A percentile compares a stretch with the other conserved stretches of the same genome.
Conservation (phyloP, 805 yeast genomes). For the Sugiyamaella chiloensis region DNA sequence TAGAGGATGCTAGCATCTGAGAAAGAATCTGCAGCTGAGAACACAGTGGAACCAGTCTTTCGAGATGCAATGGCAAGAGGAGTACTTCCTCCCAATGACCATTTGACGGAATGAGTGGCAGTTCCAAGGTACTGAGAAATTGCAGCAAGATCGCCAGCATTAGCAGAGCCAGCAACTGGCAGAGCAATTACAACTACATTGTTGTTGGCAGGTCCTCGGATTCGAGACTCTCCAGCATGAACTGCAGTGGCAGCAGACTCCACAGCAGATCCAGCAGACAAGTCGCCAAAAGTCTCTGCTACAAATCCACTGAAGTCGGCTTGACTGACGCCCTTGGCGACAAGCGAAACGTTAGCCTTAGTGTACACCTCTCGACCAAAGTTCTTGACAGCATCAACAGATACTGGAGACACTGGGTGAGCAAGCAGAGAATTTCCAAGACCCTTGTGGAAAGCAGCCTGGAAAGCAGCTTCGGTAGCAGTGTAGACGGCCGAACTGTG, state of each 20-base stretch:
- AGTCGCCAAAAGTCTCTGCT: slow-evolving; percentile 48
- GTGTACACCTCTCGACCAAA: slow-evolving; percentile 69
- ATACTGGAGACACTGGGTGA: slow-evolving; percentile 57
- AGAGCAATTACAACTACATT: slow-evolving; percentile 78
- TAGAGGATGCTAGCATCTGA: slow-evolving; percentile 79
- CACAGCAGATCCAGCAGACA: slow-evolving; percentile 60
- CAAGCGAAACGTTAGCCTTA: slow-evolving; percentile 64
- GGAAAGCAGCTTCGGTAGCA: slow-evolving; percentile 77
- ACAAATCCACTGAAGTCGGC: slow-evolving; percentile 68
- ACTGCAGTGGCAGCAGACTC: slow-evolving; percentile 42
- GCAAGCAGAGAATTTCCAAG: slow-evolving; percentile 79
- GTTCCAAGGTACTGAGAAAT: slow-evolving; percentile 63
- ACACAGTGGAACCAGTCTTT: slow-evolving; percentile 45
- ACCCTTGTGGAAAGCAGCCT: slow-evolving; percentile 79
- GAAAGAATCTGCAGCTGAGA: slow-evolving; percentile 57
- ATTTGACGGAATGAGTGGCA: slow-evolving; percentile 47
- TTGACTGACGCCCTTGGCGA: slow-evolving; percentile 70
- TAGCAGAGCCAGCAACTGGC: slow-evolving; percentile 52
- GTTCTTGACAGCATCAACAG: slow-evolving; percentile 60
- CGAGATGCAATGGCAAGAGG: slow-evolving; percentile 47
- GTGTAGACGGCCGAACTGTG: slow-evolving; percentile 48
- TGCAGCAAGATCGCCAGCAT: slow-evolving; percentile 62
- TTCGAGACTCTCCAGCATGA: slow-evolving; percentile 59
- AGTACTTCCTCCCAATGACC: slow-evolving; percentile 47
- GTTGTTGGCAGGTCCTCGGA: slow-evolving; percentile 49